Evolutionary conservation across 768 basidiomycete species (phyloP).

Genomic region (Hericium erinaceus): DNA sequence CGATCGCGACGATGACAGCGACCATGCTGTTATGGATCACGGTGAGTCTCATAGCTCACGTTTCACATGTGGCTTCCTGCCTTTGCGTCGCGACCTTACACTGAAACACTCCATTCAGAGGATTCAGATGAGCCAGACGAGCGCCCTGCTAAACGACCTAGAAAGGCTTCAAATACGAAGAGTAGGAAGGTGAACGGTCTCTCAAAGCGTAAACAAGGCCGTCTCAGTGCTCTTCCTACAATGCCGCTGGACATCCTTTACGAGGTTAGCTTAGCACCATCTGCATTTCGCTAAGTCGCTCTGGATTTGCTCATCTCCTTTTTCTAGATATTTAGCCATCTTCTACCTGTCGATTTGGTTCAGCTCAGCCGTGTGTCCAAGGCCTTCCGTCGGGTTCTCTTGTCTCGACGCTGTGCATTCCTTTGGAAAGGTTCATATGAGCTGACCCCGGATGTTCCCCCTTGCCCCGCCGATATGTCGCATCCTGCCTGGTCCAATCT

Average conservation of each 20-base stretch:
- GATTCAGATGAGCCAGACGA: not conserved
- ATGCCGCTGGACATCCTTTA: conserved; percentile 22
- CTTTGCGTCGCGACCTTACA: not conserved
- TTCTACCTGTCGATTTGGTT: conserved; percentile 25
- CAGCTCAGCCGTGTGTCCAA: conserved; percentile 21
- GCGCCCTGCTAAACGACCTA: not conserved
- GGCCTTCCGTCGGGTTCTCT: conserved; percentile 19
- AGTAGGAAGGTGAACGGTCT: not conserved
- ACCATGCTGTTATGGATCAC: not conserved
- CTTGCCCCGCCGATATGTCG: conserved; percentile 7
- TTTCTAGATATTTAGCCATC: conserved; percentile 20
- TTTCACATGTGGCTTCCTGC: not conserved
- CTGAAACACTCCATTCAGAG: not conserved
- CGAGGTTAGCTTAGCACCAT: conserved; percentile 14
- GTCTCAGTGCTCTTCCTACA: conserved; percentile 8
- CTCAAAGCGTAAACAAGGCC: not conserved
- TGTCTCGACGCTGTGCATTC: conserved; percentile 11
- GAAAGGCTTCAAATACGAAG: not conserved
- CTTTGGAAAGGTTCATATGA: conserved; percentile 19
- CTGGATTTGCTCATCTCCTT: not conserved
- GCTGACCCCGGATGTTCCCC: not conserved
- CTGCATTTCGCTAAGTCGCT: not conserved
- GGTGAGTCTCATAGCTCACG: not conserved
- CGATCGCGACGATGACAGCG: not conserved
- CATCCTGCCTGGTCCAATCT: conserved; percentile 6